A percentile compares a stretch with the other conserved stretches of the same genome.
Evolutionary conservation across 83 land plant species (phyloP).

Genomic region (Picea abies): DNA sequence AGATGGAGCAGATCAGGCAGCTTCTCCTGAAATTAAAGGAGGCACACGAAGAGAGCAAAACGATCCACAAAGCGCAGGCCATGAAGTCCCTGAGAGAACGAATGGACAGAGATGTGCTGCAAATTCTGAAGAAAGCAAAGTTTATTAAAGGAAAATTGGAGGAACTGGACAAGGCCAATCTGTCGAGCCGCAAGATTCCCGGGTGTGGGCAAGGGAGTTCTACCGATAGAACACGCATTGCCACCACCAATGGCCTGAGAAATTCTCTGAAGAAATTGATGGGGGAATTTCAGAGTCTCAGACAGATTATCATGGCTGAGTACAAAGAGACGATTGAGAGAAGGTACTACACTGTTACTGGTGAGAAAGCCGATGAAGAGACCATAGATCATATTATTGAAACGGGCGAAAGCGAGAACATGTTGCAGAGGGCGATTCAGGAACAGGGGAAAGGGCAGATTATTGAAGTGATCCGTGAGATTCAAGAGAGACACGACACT

Average conservation of each 20-base stretch:
- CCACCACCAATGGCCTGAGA: slow-evolving; percentile 59
- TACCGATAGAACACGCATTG: slow-evolving; percentile 66
- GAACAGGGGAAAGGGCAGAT: slow-evolving; percentile 77
- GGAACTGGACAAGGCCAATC: slow-evolving; percentile 65
- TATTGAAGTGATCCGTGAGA: slow-evolving; percentile 68
- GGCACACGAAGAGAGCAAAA: slow-evolving; percentile 60
- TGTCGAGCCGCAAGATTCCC: slow-evolving; percentile 46
- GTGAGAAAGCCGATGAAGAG: slow-evolving; percentile 63
- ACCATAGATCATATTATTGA: slow-evolving; percentile 52
- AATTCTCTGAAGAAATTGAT: slow-evolving; percentile 70
- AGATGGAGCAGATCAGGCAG: slow-evolving; percentile 42
- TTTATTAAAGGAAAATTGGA: slow-evolving; percentile 54
- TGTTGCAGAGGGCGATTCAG: slow-evolving; percentile 70
- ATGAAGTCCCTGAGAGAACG: slow-evolving; percentile 50
- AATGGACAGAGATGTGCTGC: slow-evolving; percentile 60
- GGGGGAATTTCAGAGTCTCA: slow-evolving; percentile 52
- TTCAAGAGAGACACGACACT: slow-evolving; percentile 75
- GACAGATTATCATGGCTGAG: slow-evolving; percentile 50
- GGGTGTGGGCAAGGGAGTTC: slow-evolving; percentile 71
- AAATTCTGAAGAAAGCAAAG: slow-evolving; percentile 52
- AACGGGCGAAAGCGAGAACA: slow-evolving; percentile 73
- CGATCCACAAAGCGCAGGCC: slow-evolving; percentile 46
- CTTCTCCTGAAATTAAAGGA: slow-evolving; percentile 36
- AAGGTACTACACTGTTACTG: slow-evolving; percentile 64
- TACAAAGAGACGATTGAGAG: slow-evolving; percentile 74